Evolutionary conservation across 106 monocot species (phyloP), one percentile per base, ranked within the genome.

Genomic region (Amphibolis antarctica): DNA sequence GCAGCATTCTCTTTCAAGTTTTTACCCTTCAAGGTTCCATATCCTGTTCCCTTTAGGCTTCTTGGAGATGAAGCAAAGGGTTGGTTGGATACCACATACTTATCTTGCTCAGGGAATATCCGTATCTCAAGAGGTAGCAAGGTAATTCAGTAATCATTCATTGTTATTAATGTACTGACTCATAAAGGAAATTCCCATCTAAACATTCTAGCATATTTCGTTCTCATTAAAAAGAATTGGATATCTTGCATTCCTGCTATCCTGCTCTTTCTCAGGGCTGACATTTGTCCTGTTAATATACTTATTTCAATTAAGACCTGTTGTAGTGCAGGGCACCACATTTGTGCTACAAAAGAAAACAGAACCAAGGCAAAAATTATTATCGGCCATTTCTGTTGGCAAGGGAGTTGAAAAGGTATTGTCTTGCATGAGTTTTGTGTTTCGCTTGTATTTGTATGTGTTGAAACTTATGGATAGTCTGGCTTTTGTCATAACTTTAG

Each of bases 1-100:
- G 96, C 96, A 51, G 96, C 96, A 19, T 96, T 96, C 76, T 74
- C 83, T n/a, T 87, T 96, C 54, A 90, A 80, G 65, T 80, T 90
- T 78, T 80, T 96, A 51, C 96, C 96, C 54, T 96, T 90, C 55
- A 90, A 96, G 64, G 80, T 96, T 74, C 96, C 96, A 63, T 96
- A 96, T 60, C 96, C 96, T 1, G 96, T 96, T 10, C 96, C 96
- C 3, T 96, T 96, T 59, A 80, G 76, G 59, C 84, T 96, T 76
- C 84, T 96, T 30, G 96, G 96, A 20, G 96, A 96, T 72, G 96
- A 96, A 72, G 96, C 96, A 55, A 96, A 90, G 73, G 96, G 96
- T 44, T 96, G 96, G 96, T 67, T 96, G 58, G 96, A 96, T 61
- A 96, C 96, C 0, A 96, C 96, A 54, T 96, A 96, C 63, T 77